phyloP scores from a whole-genome alignment of 768 basidiomycete species.

The Agrocybe pediades region DNA sequence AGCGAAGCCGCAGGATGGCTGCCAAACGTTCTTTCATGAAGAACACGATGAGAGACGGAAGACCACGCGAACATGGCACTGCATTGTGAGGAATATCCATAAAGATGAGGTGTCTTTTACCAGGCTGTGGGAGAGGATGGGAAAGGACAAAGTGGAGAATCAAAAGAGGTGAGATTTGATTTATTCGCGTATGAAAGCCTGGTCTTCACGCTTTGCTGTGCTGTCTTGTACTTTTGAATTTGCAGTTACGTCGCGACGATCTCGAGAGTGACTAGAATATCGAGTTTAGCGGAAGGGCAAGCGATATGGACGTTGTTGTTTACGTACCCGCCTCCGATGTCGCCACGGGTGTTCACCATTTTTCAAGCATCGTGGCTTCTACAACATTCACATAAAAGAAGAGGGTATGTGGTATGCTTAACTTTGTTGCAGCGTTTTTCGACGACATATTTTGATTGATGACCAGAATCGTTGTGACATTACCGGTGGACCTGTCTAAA shows the following conservation, averaged over 20 bases:
- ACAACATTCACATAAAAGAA: conserved; percentile 37
- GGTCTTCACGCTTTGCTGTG: neutral
- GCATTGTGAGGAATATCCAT: conserved; percentile 48
- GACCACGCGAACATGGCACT: conserved; percentile 46
- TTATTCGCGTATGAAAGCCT: neutral
- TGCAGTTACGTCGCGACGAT: conserved; percentile 53
- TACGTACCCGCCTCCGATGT: conserved; percentile 56
- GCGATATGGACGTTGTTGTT: conserved; percentile 62
- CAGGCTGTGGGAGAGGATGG: conserved; percentile 59
- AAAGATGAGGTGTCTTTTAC: conserved; percentile 56
- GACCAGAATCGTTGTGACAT: conserved; percentile 42
- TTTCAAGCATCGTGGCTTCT: conserved; percentile 48
- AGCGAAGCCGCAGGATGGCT: conserved; percentile 45
- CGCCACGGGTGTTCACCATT: conserved; percentile 64
- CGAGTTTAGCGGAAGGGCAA: conserved; percentile 52
- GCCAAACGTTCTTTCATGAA: conserved; percentile 37
- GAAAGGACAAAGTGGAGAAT: conserved; percentile 50
- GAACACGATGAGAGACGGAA: conserved; percentile 33
- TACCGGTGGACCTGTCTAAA: conserved; percentile 56
- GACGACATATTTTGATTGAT: neutral
- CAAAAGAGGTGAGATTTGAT: conserved; percentile 49
- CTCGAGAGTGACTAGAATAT: conserved; percentile 53
- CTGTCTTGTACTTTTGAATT: neutral
- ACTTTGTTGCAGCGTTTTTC: neutral
- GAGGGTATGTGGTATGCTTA: conserved; percentile 40